phyloP scores from a whole-genome alignment of 768 basidiomycete species.

The Hirschioporus abietinus region DNA sequence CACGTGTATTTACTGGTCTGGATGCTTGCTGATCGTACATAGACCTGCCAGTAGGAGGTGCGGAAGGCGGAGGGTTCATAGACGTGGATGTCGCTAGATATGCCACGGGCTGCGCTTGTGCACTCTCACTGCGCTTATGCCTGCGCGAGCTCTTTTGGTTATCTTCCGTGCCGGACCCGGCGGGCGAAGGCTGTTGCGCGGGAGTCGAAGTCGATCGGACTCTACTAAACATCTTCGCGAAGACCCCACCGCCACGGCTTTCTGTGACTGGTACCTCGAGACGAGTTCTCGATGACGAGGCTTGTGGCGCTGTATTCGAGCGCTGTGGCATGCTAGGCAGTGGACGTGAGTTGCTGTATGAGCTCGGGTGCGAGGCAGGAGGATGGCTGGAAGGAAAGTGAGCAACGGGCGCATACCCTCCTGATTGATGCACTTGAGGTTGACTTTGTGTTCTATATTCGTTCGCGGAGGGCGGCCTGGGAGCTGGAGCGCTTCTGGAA shows the following conservation, averaged over 20 bases:
- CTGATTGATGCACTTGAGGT: neutral
- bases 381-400: conserved; percentile 23
- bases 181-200: neutral
- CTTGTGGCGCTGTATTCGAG: neutral
- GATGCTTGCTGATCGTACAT: neutral
- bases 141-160: neutral
- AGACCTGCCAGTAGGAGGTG: neutral
- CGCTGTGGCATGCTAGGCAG: neutral
- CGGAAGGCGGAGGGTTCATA: neutral
- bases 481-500: conserved; percentile 1
- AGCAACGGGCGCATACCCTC: conserved; percentile 12
- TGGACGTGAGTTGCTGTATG: conserved; percentile 17
- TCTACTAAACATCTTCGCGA: conserved; percentile 1
- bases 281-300: neutral
- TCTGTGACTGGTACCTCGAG: neutral
- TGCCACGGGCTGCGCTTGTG: neutral
- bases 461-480: conserved; percentile 1
- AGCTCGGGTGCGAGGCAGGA: conserved; percentile 8
- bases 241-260: neutral
- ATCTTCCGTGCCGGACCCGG: neutral
- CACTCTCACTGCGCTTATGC: neutral
- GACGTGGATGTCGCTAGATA: neutral
- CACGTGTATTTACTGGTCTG: neutral
- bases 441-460: neutral
- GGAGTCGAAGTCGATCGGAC: conserved; percentile 1